A percentile compares a stretch with the other conserved stretches of the same genome.
phyloP scores from a whole-genome alignment of 1,284 basidiomycete species.

The Irpex sp. region DNA sequence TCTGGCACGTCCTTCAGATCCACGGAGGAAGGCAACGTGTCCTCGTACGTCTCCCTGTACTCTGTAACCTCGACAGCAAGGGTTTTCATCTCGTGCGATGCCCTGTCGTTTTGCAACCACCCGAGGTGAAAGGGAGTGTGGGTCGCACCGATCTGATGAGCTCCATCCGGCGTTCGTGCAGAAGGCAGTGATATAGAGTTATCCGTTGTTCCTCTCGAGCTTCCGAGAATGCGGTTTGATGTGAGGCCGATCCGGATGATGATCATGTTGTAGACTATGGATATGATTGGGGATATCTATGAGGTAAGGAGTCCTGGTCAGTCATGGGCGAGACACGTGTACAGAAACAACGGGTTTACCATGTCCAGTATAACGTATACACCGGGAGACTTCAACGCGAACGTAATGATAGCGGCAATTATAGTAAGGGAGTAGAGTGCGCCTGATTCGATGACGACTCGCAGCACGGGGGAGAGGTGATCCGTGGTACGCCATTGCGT shows the following conservation, averaged over 20 bases:
- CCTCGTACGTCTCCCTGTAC: constrained; percentile 6
- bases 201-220: not conserved
- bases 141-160: constrained; percentile 6
- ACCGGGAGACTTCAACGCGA: constrained; percentile 26
- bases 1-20: too few relatives aligned
- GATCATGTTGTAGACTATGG: constrained; percentile 29
- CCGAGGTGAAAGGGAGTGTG: not conserved
- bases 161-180: constrained; percentile 1
- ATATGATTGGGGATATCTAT: constrained; percentile 28
- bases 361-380: constrained; percentile 32
- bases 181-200: not conserved
- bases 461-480: constrained; percentile 24
- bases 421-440: constrained; percentile 30
- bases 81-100: not conserved
- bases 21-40: too few relatives aligned
- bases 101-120: not conserved
- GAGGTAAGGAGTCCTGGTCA: not conserved
- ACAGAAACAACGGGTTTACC: constrained; percentile 14
- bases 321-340: not conserved
- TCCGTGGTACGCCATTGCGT: constrained; percentile 16
- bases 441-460: constrained; percentile 31
- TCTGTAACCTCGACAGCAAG: constrained; percentile 19
- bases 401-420: constrained; percentile 29
- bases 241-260: constrained; percentile 23
- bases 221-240: constrained; percentile 6